These are phyloP conservation scores for Claviceps spartinae DNA, from an alignment of 2,329 filamentous ascomycete genomes.

Conservation along the genomic window DNA sequence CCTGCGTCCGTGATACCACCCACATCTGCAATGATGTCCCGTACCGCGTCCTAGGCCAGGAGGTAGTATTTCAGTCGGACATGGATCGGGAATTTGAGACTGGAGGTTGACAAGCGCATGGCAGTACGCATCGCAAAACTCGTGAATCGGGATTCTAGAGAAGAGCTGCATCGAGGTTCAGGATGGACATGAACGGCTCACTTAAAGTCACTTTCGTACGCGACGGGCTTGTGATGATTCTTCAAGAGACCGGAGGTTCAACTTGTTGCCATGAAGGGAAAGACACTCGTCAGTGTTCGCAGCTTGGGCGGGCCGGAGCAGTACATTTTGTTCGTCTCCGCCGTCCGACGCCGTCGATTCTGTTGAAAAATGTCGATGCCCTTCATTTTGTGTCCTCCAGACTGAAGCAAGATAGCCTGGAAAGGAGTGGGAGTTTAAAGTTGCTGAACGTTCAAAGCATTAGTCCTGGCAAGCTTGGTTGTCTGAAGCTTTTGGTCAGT, in stretches of 20 bases:
- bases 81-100: constrained; percentile 24
- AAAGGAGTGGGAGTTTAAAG: too few relatives aligned
- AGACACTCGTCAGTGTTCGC: constrained; percentile 32
- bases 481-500: too few relatives aligned
- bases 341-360: too few relatives aligned
- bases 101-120: constrained; percentile 24
- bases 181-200: background rate
- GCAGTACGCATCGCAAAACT: constrained; percentile 45
- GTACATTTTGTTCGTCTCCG: constrained; percentile 19
- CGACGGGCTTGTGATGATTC: too few relatives aligned
- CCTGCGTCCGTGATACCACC: constrained; percentile 20
- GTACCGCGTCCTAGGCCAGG: constrained; percentile 20
- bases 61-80: constrained; percentile 25
- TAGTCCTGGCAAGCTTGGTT: too few relatives aligned
- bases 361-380: too few relatives aligned
- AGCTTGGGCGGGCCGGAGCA: constrained; percentile 13
- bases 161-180: constrained; percentile 1
- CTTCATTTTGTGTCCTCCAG: too few relatives aligned
- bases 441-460: too few relatives aligned
- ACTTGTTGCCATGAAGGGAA: constrained; percentile 23
- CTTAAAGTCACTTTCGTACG: too few relatives aligned
- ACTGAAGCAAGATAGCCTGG: too few relatives aligned
- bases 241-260: constrained; percentile 1
- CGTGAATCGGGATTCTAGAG: constrained; percentile 22
- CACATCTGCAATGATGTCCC: constrained; percentile 14